Evolutionary conservation across 495 filamentous ascomycete genomes (phyloP).

Genomic region (Penicillium egyptiacum): DNA sequence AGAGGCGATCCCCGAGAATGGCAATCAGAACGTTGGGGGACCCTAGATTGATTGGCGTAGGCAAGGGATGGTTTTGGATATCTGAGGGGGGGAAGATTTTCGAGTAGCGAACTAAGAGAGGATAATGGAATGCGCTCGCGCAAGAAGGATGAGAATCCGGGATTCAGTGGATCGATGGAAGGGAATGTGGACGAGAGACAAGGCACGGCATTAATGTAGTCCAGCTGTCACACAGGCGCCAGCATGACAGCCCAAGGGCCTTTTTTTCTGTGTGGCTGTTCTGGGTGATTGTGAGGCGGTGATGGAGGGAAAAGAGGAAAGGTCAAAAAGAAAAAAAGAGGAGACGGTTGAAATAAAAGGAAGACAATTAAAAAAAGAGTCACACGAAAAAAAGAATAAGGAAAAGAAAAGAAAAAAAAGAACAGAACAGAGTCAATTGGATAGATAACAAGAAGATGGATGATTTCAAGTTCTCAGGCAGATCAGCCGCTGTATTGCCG

Average conservation of each 20-base stretch:
- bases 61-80: slow-evolving; percentile 37
- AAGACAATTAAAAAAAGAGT: not conserved
- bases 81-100: slow-evolving; percentile 19
- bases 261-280: slow-evolving; percentile 17
- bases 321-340: slow-evolving; percentile 20
- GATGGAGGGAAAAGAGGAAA: slow-evolving; percentile 16
- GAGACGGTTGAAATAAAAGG: not conserved
- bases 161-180: slow-evolving; percentile 42
- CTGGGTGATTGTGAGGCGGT: slow-evolving; percentile 12
- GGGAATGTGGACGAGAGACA: slow-evolving; percentile 45
- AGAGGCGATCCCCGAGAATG: slow-evolving; percentile 35
- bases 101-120: slow-evolving; percentile 14
- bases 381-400: slow-evolving; percentile 10
- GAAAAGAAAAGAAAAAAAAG: slow-evolving; percentile 11
- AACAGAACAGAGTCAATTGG: slow-evolving; percentile 19
- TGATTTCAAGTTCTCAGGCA: slow-evolving; percentile 11
- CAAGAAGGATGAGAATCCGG: slow-evolving; percentile 31
- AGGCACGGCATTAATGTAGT: slow-evolving; percentile 45
- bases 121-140: slow-evolving; percentile 45
- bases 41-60: slow-evolving; percentile 36
- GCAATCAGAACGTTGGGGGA: slow-evolving; percentile 27
- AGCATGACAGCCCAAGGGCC: slow-evolving; percentile 40
- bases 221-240: slow-evolving; percentile 48
- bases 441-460: slow-evolving; percentile 34
- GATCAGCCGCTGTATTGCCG: slow-evolving; percentile 27